These are phyloP conservation scores for Tolypocladium sp. DNA, from an alignment of 2,329 filamentous ascomycete species.

Conservation along the genomic window DNA sequence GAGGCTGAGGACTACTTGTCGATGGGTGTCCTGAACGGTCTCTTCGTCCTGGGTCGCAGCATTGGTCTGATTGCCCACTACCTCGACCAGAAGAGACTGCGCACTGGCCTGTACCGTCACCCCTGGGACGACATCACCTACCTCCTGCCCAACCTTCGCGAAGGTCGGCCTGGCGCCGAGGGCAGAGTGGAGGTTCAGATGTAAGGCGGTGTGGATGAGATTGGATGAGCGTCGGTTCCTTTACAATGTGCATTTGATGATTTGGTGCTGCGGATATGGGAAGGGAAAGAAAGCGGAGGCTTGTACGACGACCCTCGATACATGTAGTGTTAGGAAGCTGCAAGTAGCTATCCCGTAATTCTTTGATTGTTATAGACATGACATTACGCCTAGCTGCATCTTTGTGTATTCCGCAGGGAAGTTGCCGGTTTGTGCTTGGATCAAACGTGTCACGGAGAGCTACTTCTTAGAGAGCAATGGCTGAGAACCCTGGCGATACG, in stretches of 20 bases:
- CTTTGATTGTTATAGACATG: slow-evolving; percentile 23
- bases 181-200: slow-evolving; percentile 85
- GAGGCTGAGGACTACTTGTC: slow-evolving; percentile 98
- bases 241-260: slow-evolving; percentile 24
- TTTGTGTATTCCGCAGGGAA: neutral
- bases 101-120: slow-evolving; percentile 97
- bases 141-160: slow-evolving; percentile 71
- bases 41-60: slow-evolving; percentile 93
- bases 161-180: slow-evolving; percentile 65
- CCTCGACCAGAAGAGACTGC: slow-evolving; percentile 98
- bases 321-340: slow-evolving; percentile 25
- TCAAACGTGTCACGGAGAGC: neutral
- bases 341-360: slow-evolving; percentile 21
- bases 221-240: slow-evolving; percentile 15
- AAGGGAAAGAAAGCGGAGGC: slow-evolving; percentile 17
- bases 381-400: neutral
- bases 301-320: slow-evolving; percentile 27
- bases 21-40: slow-evolving; percentile 99
- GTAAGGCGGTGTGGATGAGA: slow-evolving; percentile 28
- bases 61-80: slow-evolving; percentile 99
- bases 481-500: neutral
- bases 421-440: neutral
- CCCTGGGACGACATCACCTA: slow-evolving; percentile 99
- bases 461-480: neutral
- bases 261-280: slow-evolving; percentile 16